These are phyloP conservation scores for Phaeosphaeriaceae sp. DNA, from an alignment of 2,329 filamentous ascomycete species.

Conservation along the genomic window DNA sequence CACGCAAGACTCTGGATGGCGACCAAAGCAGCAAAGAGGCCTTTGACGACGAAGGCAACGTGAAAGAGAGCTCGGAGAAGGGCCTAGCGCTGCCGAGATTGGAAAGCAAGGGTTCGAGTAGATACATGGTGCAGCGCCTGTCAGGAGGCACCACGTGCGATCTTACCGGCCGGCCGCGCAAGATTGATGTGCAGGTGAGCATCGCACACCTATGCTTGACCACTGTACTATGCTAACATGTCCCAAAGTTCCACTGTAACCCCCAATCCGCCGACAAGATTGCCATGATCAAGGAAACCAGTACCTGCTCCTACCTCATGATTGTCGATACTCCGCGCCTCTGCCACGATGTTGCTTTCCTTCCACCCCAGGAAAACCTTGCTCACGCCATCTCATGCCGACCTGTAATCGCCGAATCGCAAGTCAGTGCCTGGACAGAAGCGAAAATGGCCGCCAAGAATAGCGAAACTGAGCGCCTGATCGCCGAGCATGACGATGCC, in stretches of 20 bases:
- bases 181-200: slow-evolving; percentile 76
- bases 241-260: slow-evolving; percentile 71
- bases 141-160: slow-evolving; percentile 84
- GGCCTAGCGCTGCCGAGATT: slow-evolving; percentile 63
- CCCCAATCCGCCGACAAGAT: slow-evolving; percentile 79
- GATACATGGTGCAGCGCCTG: slow-evolving; percentile 84
- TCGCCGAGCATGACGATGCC: slow-evolving; percentile 28
- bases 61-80: slow-evolving; percentile 29
- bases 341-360: slow-evolving; percentile 85
- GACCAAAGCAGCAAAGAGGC: slow-evolving; percentile 39
- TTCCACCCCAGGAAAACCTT: slow-evolving; percentile 77
- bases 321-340: slow-evolving; percentile 87
- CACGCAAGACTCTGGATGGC: slow-evolving; percentile 38
- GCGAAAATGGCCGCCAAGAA: slow-evolving; percentile 42
- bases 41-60: slow-evolving; percentile 38
- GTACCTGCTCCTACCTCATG: slow-evolving; percentile 92
- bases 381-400: slow-evolving; percentile 79
- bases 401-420: slow-evolving; percentile 68
- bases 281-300: slow-evolving; percentile 90
- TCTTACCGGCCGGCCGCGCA: slow-evolving; percentile 79
- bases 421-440: slow-evolving; percentile 54
- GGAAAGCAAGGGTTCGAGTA: slow-evolving; percentile 80
- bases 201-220: slow-evolving; percentile 8
- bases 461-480: slow-evolving; percentile 33
- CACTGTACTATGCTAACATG: slow-evolving; percentile 10